Evolutionary conservation across 306 rosid species (phyloP).

Genomic region (Bauhinia variegata): DNA sequence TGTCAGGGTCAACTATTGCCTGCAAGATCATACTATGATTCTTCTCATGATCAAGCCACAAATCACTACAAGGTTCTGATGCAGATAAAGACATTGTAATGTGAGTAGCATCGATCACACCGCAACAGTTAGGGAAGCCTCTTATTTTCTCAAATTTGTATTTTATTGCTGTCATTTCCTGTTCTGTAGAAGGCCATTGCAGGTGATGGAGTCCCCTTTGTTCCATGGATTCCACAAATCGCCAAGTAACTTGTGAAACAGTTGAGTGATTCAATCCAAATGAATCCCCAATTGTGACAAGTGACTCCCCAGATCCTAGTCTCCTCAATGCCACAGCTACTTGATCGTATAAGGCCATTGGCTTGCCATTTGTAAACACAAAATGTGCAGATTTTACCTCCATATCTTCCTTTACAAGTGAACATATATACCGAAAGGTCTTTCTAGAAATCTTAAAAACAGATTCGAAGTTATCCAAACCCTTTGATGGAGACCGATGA

Average conservation of each 20-base stretch:
- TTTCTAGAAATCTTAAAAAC: constrained; percentile 63
- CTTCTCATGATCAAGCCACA: constrained; percentile 83
- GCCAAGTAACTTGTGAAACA: constrained; percentile 87
- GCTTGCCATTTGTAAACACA: constrained; percentile 55
- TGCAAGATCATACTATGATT: constrained; percentile 93
- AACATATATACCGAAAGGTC: constrained; percentile 79
- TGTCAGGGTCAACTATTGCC: constrained; percentile 81
- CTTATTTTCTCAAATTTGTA: constrained; percentile 67
- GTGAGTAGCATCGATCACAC: constrained; percentile 74
- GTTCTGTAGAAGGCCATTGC: constrained; percentile 76
- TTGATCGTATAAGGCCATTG: constrained; percentile 64
- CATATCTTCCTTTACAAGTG: constrained; percentile 87
- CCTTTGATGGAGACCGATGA: constrained; percentile 51
- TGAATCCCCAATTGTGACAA: constrained; percentile 66
- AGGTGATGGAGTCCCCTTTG: constrained; percentile 74
- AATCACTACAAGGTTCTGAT: constrained; percentile 56
- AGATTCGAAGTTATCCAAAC: constrained; percentile 55
- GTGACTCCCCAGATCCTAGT: constrained; percentile 85
- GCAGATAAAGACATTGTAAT: constrained; percentile 76
- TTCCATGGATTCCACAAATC: constrained; percentile 89
- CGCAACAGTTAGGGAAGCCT: constrained; percentile 90
- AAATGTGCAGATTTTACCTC: constrained; percentile 65
- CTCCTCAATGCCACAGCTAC: constrained; percentile 90
- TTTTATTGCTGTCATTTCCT: constrained; percentile 65
- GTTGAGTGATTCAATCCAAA: constrained; percentile 84